Percentiles rank a stretch among this genome's conserved stretches.
phyloP scores from a whole-genome alignment of 2,329 filamentous ascomycete genomes.

The Rugonectria rugulosa region DNA sequence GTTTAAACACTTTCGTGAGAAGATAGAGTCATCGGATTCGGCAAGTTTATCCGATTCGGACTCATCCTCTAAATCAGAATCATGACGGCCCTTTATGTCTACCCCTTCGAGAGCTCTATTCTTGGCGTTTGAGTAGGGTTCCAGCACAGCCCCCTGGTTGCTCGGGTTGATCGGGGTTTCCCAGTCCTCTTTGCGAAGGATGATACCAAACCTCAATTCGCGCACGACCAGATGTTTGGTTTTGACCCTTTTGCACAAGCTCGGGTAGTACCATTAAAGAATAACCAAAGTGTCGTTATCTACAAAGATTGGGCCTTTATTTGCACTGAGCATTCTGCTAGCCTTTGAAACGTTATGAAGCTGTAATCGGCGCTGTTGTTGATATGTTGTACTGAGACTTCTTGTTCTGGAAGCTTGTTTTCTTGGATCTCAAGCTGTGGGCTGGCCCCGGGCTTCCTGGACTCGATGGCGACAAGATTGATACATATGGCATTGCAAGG shows the following conservation, averaged over 20 bases:
- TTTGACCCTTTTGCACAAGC: conserved; percentile 3
- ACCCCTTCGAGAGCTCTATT: not conserved
- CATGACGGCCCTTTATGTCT: not conserved
- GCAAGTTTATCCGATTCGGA: not conserved
- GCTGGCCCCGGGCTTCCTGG: not conserved
- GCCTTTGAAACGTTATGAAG: not conserved
- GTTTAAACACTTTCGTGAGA: no score
- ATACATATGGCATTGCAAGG: not conserved
- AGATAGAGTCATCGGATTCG: no score
- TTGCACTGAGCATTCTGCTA: not conserved
- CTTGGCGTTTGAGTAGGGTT: not conserved
- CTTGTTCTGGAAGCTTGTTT: not conserved
- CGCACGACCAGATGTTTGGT: conserved; percentile 22
- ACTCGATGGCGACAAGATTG: not conserved
- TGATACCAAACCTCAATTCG: conserved; percentile 14
- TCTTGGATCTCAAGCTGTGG: not conserved
- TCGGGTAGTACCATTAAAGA: conserved; percentile 18
- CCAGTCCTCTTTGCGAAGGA: conserved; percentile 26
- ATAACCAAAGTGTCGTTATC: conserved; percentile 11
- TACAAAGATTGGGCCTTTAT: not conserved
- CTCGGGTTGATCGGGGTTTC: conserved; percentile 7
- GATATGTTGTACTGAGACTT: conserved; percentile 2
- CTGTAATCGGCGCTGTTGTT: conserved; percentile 11
- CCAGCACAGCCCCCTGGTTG: no score
- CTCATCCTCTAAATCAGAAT: not conserved